Evolutionary conservation across 257 asterid species (phyloP), one percentile per base, ranked within the genome.

Genomic region (Nemophila menziesii): DNA sequence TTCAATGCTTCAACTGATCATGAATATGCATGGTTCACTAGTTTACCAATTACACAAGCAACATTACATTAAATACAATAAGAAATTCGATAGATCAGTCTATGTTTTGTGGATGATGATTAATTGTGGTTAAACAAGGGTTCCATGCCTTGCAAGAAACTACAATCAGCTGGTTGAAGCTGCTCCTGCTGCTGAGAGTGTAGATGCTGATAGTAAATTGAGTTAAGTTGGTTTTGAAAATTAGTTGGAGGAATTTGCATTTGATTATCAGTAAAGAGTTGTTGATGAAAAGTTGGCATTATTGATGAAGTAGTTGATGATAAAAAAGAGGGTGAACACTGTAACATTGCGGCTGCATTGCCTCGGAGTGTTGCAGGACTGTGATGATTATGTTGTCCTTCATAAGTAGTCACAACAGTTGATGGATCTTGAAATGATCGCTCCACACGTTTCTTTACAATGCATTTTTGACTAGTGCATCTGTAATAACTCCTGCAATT

Each of bases 381-480:
- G 65, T 72, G 87, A 67, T 85, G 95, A 77, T 73, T 80, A 66
- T 85, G 95, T 26, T 75, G 87, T 29, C 95, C 93, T 69, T 85
- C 95, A 26, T 85, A 85, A 41, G 95, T 85, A 16, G 95, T 85
- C 72, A 85, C 64, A 66, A 85, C 93, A 34, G 75, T 54, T 19
- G 84, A 22, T 16, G 95, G 80, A 65, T 85, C 93, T 63, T 85
- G 62, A 39, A 19, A 61, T 44, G 95, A 85, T 59, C 95, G 72
- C 69, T 85, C 95, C 0, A 85, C 79, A 21, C 87, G 84, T 40
- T 85, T 85, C 82, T 85, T 85, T 56, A 85, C 95, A 11, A 21
- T 49, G 66, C 95, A 85, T 34, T 85, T 80, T 52, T 75, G 86
- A 57, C 65, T 64, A 0, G 95, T 85, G 72, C 95, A 85, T 59